Base-by-base conservation (phyloP, 2,329 filamentous ascomycete species). In the Plectosphaerella plurivora region DNA sequence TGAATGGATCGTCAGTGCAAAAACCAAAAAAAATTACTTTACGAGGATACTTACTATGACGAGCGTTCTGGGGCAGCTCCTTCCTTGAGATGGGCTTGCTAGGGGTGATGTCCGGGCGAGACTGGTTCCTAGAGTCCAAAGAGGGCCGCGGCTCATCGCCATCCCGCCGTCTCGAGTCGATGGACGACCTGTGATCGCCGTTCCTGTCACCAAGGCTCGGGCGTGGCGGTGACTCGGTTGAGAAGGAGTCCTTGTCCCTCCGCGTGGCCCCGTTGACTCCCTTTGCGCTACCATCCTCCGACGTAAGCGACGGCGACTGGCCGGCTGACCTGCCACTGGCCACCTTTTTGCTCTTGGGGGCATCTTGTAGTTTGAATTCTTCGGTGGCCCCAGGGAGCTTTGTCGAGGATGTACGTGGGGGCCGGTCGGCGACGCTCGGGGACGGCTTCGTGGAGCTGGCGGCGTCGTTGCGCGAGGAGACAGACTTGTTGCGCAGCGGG, bases 311-410 rank as follows among this genome's bases (percentile, higher is more conserved):
- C 16, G 48, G 36, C 10, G 69, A 72, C 51, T 76, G 72, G 1
- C 76, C 76, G 57, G 72, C 73, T 58, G 68, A 73, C 51, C 75
- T 70, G 4, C 73, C 67, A 52, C 68, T 69, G 15, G 68, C 60
- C 33, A 70, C 56, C 61, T 75, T 78, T 61, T 80, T 82, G 61
- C 76, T 81, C 68, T 85, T 88, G 1, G 91, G 89, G 2, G 88
- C 89, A 47, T 96, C 90, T 63, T 93, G 89, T 44, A 94, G 70
- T 68, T 87, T 90, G 70, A 92, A 92, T 25, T 84, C 83, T 12
- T 89, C 85, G 15, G 58, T 62, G 16, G 61, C 51, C 18, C 58
- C 61, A 35, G 68, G 67, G 11, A 33, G 28, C 55, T 70, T 75
- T 1, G 54, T 56, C 28, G 65, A 52, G n/a, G 25, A n/a, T 3